Evolutionary conservation across 805 yeast genomes (phyloP).

Genomic region (Sugiyamaella qingdaonensis): DNA sequence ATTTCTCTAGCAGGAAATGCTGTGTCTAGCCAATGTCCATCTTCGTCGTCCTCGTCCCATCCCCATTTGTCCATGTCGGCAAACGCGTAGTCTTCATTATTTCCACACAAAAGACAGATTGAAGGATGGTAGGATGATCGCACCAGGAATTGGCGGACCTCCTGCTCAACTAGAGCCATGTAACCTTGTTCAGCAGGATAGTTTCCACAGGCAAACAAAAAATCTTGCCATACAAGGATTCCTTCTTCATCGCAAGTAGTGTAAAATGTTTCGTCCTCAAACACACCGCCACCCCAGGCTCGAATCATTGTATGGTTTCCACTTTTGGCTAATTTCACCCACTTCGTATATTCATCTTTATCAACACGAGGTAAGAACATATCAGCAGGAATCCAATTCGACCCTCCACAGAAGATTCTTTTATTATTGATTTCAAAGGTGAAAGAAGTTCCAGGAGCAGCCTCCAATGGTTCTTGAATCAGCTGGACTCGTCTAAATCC

Average conservation of each 20-base stretch:
- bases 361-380: constrained; percentile 37
- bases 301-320: constrained; percentile 44
- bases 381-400: constrained; percentile 48
- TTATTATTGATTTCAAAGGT: constrained; percentile 39
- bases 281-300: constrained; percentile 48
- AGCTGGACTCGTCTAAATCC: constrained; percentile 42
- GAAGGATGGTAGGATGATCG: constrained; percentile 39
- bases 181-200: no score
- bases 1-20: constrained; percentile 41
- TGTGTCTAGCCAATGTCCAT: constrained; percentile 16
- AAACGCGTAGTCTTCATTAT: constrained; percentile 44
- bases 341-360: constrained; percentile 32
- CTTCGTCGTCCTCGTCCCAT: constrained; percentile 12
- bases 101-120: constrained; percentile 39
- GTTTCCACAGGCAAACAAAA: constrained; percentile 52
- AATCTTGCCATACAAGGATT: constrained; percentile 49
- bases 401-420: constrained; percentile 38
- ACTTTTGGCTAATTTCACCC: constrained; percentile 34
- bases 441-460: constrained; percentile 37
- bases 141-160: no score
- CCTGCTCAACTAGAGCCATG: no score
- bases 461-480: constrained; percentile 34
- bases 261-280: constrained; percentile 41
- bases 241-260: constrained; percentile 42
- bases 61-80: constrained; percentile 32